phyloP scores from a whole-genome alignment of 2,329 filamentous ascomycete genomes.

The Podosphaera xanthii region DNA sequence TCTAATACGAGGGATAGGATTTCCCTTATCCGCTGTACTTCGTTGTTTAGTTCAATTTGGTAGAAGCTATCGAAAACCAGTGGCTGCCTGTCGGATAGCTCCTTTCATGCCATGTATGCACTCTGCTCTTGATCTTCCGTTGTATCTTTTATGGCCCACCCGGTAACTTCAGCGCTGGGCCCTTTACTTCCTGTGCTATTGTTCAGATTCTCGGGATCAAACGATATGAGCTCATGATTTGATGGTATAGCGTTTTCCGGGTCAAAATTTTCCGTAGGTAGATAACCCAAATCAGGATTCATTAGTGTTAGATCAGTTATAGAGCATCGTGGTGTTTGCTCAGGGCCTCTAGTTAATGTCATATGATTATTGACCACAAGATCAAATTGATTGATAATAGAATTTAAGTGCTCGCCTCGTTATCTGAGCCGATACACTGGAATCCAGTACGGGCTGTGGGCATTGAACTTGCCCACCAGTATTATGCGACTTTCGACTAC shows the following conservation, averaged over 20 bases:
- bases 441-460: background rate
- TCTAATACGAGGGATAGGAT: background rate
- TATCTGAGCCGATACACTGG: background rate
- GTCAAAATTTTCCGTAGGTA: background rate
- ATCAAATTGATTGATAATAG: background rate
- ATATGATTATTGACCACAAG: background rate
- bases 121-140: background rate
- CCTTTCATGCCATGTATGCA: background rate
- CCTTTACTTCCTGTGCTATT: background rate
- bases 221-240: background rate
- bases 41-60: background rate
- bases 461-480: background rate
- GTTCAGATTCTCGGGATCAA: background rate
- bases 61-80: background rate
- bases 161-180: background rate
- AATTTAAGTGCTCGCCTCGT: background rate
- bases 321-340: background rate
- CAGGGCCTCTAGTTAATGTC: background rate
- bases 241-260: background rate
- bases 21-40: background rate
- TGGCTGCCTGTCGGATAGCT: background rate
- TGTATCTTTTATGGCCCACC: background rate
- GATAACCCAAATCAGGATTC: background rate
- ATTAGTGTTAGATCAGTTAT: background rate
- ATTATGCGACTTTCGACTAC: background rate